Percentiles rank a stretch among this genome's conserved stretches.
phyloP scores from a whole-genome alignment of 129 eudicot genomes.

The Flaveria bidentis region DNA sequence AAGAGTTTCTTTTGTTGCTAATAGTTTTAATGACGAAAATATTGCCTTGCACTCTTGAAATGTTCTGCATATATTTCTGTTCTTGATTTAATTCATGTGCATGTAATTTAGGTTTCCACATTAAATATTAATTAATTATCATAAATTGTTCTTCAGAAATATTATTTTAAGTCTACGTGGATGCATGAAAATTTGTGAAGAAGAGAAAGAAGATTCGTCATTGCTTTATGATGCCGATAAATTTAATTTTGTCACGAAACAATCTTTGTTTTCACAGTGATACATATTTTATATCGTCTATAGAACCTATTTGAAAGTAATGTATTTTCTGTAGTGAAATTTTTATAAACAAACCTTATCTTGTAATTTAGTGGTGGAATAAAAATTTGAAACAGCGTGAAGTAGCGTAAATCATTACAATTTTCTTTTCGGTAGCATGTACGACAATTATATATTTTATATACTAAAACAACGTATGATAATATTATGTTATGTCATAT shows the following conservation, averaged over 20 bases:
- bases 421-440: too few relatives aligned
- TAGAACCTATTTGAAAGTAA: too few relatives aligned
- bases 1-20: neutral
- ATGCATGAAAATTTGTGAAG: neutral
- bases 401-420: too few relatives aligned
- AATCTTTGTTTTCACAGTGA: neutral
- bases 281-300: too few relatives aligned
- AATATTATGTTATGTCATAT: too few relatives aligned
- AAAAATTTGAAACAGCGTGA: too few relatives aligned
- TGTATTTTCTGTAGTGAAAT: too few relatives aligned
- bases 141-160: neutral
- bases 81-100: constrained; percentile 24
- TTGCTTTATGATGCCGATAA: neutral
- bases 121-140: constrained; percentile 2
- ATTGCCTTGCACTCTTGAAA: constrained; percentile 22
- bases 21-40: constrained; percentile 6
- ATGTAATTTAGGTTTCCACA: constrained; percentile 14
- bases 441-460: too few relatives aligned
- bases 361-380: too few relatives aligned
- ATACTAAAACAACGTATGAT: too few relatives aligned
- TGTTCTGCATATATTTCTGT: constrained; percentile 20
- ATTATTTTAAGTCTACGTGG: neutral
- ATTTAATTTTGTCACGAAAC: neutral
- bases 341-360: too few relatives aligned
- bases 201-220: neutral